Conservation (phyloP, 176 grass and related monocot species). For the Carex myosuroides region DNA sequence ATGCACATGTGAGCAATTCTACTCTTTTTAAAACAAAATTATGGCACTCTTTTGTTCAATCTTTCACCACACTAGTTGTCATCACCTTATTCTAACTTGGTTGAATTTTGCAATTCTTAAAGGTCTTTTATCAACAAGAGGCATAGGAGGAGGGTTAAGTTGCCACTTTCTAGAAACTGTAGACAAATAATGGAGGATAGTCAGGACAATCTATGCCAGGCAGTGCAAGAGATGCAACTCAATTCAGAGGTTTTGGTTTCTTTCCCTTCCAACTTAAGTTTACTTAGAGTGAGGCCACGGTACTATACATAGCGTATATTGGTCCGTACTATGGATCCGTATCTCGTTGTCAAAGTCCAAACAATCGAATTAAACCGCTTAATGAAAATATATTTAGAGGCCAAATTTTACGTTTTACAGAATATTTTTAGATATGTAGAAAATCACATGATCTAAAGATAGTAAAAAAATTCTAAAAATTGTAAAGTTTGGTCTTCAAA, state of each 20-base stretch:
- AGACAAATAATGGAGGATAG: not conserved
- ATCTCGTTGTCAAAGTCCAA: too few species aligned
- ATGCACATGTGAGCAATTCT: not conserved
- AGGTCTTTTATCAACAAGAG: not conserved
- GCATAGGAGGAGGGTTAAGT: not conserved
- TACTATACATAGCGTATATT: too few species aligned
- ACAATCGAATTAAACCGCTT: too few species aligned
- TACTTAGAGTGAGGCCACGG: not conserved
- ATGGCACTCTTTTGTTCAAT: not conserved
- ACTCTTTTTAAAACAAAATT: not conserved
- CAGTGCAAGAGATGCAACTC: slow-evolving; percentile 19
- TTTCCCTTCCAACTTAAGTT: not conserved
- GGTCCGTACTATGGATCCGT: too few species aligned
- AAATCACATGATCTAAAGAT: too few species aligned
- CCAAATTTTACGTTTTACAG: too few species aligned
- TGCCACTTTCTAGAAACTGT: not conserved
- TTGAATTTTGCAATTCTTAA: not conserved
- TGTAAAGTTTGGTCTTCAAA: too few species aligned
- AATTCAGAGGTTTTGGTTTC: not conserved
- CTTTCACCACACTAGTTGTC: not conserved
- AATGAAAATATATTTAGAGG: too few species aligned
- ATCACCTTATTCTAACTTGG: not conserved
- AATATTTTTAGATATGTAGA: too few species aligned
- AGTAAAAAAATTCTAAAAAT: too few species aligned
- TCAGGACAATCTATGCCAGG: slow-evolving; percentile 14